These are phyloP conservation scores for Ophiognomonia clavigignenti-juglandacearum DNA, from an alignment of 2,329 filamentous ascomycete genomes.

Conservation along the genomic window DNA sequence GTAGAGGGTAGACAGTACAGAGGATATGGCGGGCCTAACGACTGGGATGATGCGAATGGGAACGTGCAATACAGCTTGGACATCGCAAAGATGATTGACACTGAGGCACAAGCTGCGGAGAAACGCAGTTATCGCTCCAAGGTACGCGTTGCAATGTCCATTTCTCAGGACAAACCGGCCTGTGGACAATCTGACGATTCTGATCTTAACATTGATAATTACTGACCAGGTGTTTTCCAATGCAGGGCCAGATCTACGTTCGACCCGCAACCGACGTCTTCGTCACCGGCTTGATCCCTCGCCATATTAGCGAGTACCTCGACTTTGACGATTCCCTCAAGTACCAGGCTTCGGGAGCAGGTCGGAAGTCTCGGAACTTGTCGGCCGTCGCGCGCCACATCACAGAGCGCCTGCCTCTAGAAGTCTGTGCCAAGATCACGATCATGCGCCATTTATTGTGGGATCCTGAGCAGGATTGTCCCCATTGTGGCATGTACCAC, in stretches of 20 bases:
- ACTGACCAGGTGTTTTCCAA: neutral
- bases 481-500: neutral
- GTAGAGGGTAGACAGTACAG: neutral
- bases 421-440: neutral
- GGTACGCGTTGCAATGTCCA: neutral
- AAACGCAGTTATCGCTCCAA: neutral
- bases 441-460: conserved; percentile 4
- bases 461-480: conserved; percentile 1
- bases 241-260: conserved; percentile 6
- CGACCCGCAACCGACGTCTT: conserved; percentile 1
- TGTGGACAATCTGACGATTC: neutral
- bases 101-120: neutral
- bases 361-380: neutral
- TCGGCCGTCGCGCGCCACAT: neutral
- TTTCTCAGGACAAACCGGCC: neutral
- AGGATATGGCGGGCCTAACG: neutral
- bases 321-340: neutral
- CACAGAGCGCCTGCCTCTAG: neutral
- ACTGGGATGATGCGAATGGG: neutral
- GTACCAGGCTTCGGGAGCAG: no score
- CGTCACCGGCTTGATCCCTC: conserved; percentile 1
- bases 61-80: neutral
- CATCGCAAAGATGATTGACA: neutral
- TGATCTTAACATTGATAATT: neutral
- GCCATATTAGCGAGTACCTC: neutral